Conservation (phyloP, 805 yeast species). For the Myxozyma vanderwaltii region DNA sequence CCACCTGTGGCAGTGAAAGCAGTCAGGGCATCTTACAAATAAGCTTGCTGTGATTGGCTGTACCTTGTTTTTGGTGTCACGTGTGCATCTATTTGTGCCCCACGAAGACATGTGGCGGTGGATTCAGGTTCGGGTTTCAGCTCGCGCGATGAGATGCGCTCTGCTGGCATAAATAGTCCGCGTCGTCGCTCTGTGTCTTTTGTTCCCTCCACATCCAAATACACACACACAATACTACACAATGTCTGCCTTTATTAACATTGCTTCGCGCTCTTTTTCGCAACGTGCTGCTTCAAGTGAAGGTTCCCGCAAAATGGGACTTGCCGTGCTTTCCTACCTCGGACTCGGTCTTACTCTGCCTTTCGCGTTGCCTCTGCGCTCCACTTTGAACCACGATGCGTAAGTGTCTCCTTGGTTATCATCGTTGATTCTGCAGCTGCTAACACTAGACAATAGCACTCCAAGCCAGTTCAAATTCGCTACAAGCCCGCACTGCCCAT, state of each 20-base stretch:
- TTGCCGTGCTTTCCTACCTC: constrained; percentile 27
- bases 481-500: constrained; percentile 21
- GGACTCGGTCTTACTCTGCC: constrained; percentile 33
- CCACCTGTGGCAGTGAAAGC: too few relatives aligned
- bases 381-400: constrained; percentile 18
- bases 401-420: constrained; percentile 6
- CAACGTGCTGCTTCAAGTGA: constrained; percentile 13
- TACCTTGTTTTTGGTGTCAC: not conserved
- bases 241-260: constrained; percentile 14
- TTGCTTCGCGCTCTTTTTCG: constrained; percentile 28
- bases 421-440: not conserved
- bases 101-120: too few relatives aligned
- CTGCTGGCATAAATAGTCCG: not conserved
- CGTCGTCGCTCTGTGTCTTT: not conserved
- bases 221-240: not conserved
- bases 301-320: constrained; percentile 15
- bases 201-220: not conserved
- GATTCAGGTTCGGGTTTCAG: too few relatives aligned
- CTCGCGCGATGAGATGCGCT: too few relatives aligned
- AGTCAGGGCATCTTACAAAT: not conserved
- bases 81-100: not conserved
- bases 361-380: constrained; percentile 26
- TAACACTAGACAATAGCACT: not conserved
- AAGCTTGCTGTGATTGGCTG: not conserved
- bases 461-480: constrained; percentile 15